phyloP scores from a whole-genome alignment of 1,284 basidiomycete species.

The Malassezia arunalokei region DNA sequence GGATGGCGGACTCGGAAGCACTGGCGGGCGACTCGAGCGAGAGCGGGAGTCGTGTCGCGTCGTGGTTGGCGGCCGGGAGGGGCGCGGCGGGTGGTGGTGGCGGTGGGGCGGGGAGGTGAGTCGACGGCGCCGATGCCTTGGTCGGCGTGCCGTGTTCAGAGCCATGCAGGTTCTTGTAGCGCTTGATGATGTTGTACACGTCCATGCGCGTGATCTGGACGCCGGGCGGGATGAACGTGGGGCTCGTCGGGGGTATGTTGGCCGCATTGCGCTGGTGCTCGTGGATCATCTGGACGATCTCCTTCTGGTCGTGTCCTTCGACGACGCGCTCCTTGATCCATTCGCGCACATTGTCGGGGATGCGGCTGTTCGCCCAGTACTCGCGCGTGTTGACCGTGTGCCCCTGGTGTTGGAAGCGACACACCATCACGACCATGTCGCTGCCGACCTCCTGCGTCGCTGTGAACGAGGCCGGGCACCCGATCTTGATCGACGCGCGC shows the following conservation, averaged over 20 bases:
- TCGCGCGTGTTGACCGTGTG: slow-evolving; percentile 18
- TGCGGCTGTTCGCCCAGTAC: slow-evolving; percentile 15
- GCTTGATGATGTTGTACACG: slow-evolving; percentile 18
- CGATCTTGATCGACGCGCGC: slow-evolving; percentile 16
- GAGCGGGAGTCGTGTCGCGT: background rate
- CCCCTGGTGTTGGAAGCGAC: slow-evolving; percentile 17
- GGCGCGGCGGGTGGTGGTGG: background rate
- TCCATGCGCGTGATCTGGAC: slow-evolving; percentile 17
- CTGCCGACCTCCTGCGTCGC: slow-evolving; percentile 16
- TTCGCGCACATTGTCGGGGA: slow-evolving; percentile 17
- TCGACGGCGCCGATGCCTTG: too few species aligned
- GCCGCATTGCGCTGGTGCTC: slow-evolving; percentile 14
- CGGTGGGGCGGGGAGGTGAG: background rate
- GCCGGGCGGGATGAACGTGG: slow-evolving; percentile 14
- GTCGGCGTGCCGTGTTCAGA: background rate
- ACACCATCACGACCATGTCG: slow-evolving; percentile 17
- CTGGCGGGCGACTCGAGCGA: background rate
- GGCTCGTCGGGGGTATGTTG: slow-evolving; percentile 8
- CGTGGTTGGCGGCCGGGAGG: background rate
- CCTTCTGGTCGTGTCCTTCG: slow-evolving; percentile 16
- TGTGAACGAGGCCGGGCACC: slow-evolving; percentile 16
- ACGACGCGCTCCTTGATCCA: slow-evolving; percentile 16
- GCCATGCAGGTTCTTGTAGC: background rate
- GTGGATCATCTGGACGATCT: slow-evolving; percentile 19
- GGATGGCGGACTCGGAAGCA: background rate